phyloP scores from a whole-genome alignment of 192 early-diverging fungal genomes.

The Jimgerdemannia flammicorona region DNA sequence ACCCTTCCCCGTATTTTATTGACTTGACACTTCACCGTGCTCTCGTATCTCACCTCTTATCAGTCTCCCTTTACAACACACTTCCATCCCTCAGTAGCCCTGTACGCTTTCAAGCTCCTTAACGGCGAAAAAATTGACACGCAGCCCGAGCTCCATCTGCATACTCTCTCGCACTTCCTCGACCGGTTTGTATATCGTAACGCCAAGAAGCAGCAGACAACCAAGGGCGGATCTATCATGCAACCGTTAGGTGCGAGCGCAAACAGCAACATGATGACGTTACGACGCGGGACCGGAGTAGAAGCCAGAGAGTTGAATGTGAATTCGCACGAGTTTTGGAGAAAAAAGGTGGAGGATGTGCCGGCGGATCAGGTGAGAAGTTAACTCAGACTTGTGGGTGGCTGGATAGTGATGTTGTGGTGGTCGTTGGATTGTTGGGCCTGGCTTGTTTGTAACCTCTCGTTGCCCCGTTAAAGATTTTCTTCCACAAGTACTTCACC shows the following conservation, averaged over 20 bases:
- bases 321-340: slow-evolving; percentile 59
- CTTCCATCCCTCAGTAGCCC: slow-evolving; percentile 90
- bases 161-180: slow-evolving; percentile 89
- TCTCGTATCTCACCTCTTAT: neutral
- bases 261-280: slow-evolving; percentile 52
- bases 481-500: slow-evolving; percentile 78
- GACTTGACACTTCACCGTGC: neutral
- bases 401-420: no score
- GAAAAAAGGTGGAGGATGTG: slow-evolving; percentile 54
- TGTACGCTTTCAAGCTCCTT: slow-evolving; percentile 74
- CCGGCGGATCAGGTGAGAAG: slow-evolving; percentile 65
- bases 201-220: slow-evolving; percentile 68
- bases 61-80: slow-evolving; percentile 69
- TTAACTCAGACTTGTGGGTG: neutral
- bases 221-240: slow-evolving; percentile 63
- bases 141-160: slow-evolving; percentile 81
- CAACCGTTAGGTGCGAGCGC: slow-evolving; percentile 57
- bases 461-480: slow-evolving; percentile 31
- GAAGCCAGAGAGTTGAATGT: slow-evolving; percentile 50
- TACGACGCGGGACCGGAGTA: slow-evolving; percentile 58
- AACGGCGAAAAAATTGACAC: slow-evolving; percentile 61
- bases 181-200: slow-evolving; percentile 95
- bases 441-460: no score
- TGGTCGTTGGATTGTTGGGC: no score
- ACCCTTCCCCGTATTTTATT: neutral